phyloP scores from a whole-genome alignment of 306 rosid genomes.

The Dicorynia guianensis region DNA sequence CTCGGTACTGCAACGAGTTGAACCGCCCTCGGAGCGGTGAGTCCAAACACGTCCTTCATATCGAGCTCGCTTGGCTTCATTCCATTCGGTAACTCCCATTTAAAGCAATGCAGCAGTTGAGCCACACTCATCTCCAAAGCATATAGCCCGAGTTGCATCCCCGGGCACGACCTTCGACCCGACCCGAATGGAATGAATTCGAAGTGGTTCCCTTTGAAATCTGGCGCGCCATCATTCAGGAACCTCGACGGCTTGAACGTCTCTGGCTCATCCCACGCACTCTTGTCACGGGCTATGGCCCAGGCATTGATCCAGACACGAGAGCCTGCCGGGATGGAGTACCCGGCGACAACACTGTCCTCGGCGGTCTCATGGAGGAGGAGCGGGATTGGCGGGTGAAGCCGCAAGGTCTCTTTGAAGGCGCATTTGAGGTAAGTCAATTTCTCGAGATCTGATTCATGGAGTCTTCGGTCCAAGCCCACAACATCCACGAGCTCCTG shows the following conservation, averaged over 20 bases:
- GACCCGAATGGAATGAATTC: conserved; percentile 70
- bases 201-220: conserved; percentile 60
- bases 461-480: conserved; percentile 47
- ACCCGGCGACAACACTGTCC: conserved; percentile 42
- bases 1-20: conserved; percentile 58
- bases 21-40: conserved; percentile 63
- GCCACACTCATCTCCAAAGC: conserved; percentile 58
- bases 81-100: conserved; percentile 60
- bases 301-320: conserved; percentile 60
- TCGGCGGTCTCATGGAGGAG: conserved; percentile 59
- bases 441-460: conserved; percentile 48
- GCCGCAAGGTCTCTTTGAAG: conserved; percentile 62
- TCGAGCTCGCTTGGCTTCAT: conserved; percentile 57
- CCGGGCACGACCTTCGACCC: conserved; percentile 65
- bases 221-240: conserved; percentile 39
- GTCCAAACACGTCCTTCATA: conserved; percentile 65
- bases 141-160: conserved; percentile 63
- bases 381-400: conserved; percentile 69
- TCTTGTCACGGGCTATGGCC: conserved; percentile 55
- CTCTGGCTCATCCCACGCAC: conserved; percentile 55
- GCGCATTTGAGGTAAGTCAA: conserved; percentile 48
- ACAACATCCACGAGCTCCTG: conserved; percentile 50
- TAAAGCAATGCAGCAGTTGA: conserved; percentile 57
- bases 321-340: conserved; percentile 49
- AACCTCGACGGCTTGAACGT: conserved; percentile 57